Percentiles rank a stretch among this genome's conserved stretches.
Conservation (phyloP, 1,139 yeast genomes). For the Candida anutae region DNA sequence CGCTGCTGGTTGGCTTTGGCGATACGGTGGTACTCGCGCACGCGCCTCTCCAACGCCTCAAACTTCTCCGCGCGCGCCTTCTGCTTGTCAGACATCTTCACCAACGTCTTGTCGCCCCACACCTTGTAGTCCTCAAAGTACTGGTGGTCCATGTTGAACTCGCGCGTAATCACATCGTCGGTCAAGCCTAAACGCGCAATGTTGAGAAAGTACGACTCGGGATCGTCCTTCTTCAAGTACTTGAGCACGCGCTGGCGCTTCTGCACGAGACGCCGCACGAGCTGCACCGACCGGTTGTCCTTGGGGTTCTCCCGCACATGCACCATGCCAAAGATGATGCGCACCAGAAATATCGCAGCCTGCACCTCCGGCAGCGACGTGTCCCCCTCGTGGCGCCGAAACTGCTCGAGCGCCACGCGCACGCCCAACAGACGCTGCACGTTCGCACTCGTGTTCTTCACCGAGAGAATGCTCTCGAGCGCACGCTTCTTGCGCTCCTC, state of each 20-base stretch:
- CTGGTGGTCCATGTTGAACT: constrained; percentile 76
- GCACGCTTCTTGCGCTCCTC: constrained; percentile 64
- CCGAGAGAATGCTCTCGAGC: constrained; percentile 60
- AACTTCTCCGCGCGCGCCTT: constrained; percentile 26
- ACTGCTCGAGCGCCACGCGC: constrained; percentile 64
- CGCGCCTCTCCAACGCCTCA: constrained; percentile 34
- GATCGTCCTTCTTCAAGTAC: constrained; percentile 72
- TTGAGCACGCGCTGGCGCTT: constrained; percentile 77
- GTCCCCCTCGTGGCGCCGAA: constrained; percentile 79
- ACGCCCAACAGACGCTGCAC: constrained; percentile 57
- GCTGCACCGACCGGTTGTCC: constrained; percentile 63
- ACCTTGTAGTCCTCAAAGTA: constrained; percentile 82
- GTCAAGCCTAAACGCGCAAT: constrained; percentile 82
- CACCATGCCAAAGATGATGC: constrained; percentile 68
- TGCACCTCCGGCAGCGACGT: constrained; percentile 95
- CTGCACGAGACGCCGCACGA: constrained; percentile 76
- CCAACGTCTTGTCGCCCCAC: constrained; percentile 57
- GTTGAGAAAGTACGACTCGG: constrained; percentile 78
- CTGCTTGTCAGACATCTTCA: constrained; percentile 36
- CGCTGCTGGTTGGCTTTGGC: constrained; percentile 31
- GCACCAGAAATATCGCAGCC: constrained; percentile 82
- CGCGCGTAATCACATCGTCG: constrained; percentile 69
- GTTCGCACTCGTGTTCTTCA: constrained; percentile 58
- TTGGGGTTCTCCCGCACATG: constrained; percentile 70
- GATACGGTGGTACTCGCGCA: constrained; percentile 30